Evolutionary conservation across 2,329 filamentous ascomycete species (phyloP).

Genomic region (Dothideomycetes sp.): DNA sequence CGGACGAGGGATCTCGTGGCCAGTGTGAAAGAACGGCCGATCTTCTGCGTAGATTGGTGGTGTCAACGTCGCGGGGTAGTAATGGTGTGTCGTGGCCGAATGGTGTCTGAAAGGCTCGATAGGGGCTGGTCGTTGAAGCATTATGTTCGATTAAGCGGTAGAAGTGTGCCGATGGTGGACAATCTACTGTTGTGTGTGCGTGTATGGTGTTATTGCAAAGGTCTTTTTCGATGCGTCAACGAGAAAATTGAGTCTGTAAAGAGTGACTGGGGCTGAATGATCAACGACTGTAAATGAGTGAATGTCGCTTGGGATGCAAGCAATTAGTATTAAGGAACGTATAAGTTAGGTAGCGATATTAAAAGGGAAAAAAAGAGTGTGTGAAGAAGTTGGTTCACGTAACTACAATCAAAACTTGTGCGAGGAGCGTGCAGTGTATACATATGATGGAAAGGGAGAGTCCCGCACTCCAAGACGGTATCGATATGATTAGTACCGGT

Average conservation of each 20-base stretch:
- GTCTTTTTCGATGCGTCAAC: too few species aligned
- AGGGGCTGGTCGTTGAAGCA: slow-evolving; percentile 35
- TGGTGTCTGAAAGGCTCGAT: slow-evolving; percentile 38
- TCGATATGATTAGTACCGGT: neutral
- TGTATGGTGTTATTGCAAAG: too few species aligned
- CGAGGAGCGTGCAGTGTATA: neutral
- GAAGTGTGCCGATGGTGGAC: slow-evolving; percentile 5
- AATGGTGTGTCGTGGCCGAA: slow-evolving; percentile 37
- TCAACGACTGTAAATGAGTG: neutral
- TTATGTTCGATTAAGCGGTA: slow-evolving; percentile 8
- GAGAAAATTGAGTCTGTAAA: too few species aligned
- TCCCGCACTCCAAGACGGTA: neutral
- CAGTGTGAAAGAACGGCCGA: slow-evolving; percentile 35
- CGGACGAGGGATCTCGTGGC: slow-evolving; percentile 40
- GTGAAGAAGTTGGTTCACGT: neutral
- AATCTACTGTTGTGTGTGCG: too few species aligned
- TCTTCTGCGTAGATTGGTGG: slow-evolving; percentile 35
- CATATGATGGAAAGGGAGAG: neutral
- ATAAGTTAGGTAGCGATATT: neutral
- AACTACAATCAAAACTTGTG: neutral
- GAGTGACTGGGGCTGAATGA: neutral
- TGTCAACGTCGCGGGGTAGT: slow-evolving; percentile 35
- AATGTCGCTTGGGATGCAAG: neutral
- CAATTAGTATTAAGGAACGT: neutral
- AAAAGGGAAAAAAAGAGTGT: neutral